These are phyloP conservation scores for Artemisia argyi DNA, from an alignment of 129 eudicot species.

Conservation along the genomic window DNA sequence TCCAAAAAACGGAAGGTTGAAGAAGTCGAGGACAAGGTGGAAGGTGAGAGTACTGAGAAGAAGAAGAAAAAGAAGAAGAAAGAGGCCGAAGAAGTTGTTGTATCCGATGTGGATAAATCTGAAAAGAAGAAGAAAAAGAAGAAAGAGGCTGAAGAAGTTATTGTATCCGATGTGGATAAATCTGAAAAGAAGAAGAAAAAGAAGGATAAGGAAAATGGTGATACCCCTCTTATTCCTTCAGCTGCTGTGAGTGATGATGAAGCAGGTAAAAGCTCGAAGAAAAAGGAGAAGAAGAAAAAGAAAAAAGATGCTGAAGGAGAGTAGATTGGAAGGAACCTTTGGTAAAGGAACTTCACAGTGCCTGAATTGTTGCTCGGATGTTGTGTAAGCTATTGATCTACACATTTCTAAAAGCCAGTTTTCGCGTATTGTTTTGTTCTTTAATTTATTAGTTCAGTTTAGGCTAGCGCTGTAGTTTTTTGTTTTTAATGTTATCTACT, in stretches of 20 bases:
- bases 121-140: constrained; percentile 56
- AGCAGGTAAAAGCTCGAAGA: constrained; percentile 50
- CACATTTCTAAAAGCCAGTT: constrained; percentile 17
- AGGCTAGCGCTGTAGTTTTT: not conserved
- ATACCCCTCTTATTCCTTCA: constrained; percentile 42
- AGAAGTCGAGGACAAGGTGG: constrained; percentile 25
- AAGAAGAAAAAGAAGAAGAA: constrained; percentile 37
- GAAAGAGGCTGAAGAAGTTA: constrained; percentile 33
- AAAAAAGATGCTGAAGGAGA: constrained; percentile 23
- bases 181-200: constrained; percentile 52
- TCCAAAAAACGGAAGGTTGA: constrained; percentile 36
- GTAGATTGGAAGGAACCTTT: constrained; percentile 33
- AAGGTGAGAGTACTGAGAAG: constrained; percentile 34
- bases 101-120: constrained; percentile 29
- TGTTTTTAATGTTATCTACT: not conserved
- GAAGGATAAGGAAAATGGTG: constrained; percentile 44
- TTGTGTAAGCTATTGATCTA: constrained; percentile 17
- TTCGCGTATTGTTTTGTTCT: constrained; percentile 5
- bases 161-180: constrained; percentile 27
- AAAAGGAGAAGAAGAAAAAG: constrained; percentile 57
- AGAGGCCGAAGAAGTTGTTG: constrained; percentile 5
- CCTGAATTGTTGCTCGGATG: constrained; percentile 12
- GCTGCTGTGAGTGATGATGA: constrained; percentile 40
- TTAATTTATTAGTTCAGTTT: constrained; percentile 13
- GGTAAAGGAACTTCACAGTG: constrained; percentile 33